These are phyloP conservation scores for Blepharisma undulans DNA, from an alignment of 169 alveolate species.

Conservation along the genomic window DNA sequence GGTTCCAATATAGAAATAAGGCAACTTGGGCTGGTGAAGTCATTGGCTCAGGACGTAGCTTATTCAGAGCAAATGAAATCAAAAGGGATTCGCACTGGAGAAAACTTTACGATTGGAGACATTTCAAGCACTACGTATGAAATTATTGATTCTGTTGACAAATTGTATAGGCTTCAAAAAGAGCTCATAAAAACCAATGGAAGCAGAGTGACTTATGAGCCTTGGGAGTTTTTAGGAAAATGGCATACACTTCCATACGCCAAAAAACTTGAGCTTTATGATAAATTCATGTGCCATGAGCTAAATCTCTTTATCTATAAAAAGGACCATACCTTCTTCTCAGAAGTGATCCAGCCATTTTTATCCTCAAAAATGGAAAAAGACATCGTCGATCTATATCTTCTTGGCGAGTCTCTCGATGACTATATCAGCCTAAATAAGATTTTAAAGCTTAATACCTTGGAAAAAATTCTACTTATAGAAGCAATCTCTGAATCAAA, in stretches of 20 bases:
- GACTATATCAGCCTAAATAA: not conserved
- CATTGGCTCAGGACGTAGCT: not conserved
- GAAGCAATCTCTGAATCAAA: not conserved
- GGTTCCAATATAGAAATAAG: not conserved
- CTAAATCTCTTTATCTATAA: conserved; percentile 71
- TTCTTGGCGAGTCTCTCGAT: not conserved
- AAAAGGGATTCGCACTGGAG: not conserved
- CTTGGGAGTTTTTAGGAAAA: not conserved
- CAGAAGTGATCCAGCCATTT: conserved; percentile 12
- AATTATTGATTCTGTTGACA: not conserved
- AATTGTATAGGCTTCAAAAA: too few species aligned
- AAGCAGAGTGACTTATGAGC: not conserved
- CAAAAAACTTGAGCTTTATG: conserved; percentile 43
- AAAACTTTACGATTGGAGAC: not conserved
- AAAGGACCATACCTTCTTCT: conserved; percentile 45
- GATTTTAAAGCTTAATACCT: not conserved
- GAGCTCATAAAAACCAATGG: not conserved
- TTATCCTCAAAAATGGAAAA: conserved; percentile 27
- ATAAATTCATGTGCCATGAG: conserved; percentile 64
- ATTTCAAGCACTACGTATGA: not conserved
- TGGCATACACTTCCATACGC: conserved; percentile 48
- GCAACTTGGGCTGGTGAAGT: not conserved
- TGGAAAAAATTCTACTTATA: too few species aligned
- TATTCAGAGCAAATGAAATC: not conserved
- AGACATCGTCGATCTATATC: not conserved